Evolutionary conservation across 768 basidiomycete genomes (phyloP), one percentile per base, ranked within the genome.

Genomic region (Strobilomyces dryophilus): DNA sequence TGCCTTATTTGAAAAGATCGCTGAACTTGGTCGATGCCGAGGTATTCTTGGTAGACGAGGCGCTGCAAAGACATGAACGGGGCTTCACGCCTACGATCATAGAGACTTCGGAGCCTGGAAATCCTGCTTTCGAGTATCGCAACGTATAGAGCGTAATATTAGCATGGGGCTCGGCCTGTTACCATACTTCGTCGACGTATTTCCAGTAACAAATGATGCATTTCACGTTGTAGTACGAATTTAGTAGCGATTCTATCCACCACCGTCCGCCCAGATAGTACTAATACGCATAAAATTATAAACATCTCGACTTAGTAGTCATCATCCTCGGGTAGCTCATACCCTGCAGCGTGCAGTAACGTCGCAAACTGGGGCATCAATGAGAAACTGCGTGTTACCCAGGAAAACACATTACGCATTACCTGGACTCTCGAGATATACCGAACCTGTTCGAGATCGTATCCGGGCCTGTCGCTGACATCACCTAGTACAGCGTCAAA

Each of bases 401-500:
- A 53, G 6, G 24, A 2, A 8, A 27, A 43, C 14, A 6, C 78
- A n/a, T n/a, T n/a, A n/a, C n/a, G n/a, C n/a, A n/a, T 35, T 58
- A 87, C 89, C 76, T 92, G 88, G 10, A 94, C 92, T 72, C 92
- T 93, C 5, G 91, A 88, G 58, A 95, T 94, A 15, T 83, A 82
- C 61, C 75, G 80, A 51, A 95, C 70, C 67, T 97, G 94, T 18
- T 84, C 75, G 52, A 95, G 79, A 66, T 94, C 92, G 65, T 87
- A 97, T 15, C 89, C 87, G 27, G 79, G 77, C 43, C 94, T 79
- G 49, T 88, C 78, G 60, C 86, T 88, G 45, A 95, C 50, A 66
- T 97, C 94, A 37, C 87, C 89, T 79, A 64, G 27, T 10, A 41
- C 14, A 20, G 27, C 58, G 6, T 52, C 29, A 29, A 7, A 41